phyloP scores from a whole-genome alignment of 2,329 filamentous ascomycete species.

The Calonectria leucothoes region DNA sequence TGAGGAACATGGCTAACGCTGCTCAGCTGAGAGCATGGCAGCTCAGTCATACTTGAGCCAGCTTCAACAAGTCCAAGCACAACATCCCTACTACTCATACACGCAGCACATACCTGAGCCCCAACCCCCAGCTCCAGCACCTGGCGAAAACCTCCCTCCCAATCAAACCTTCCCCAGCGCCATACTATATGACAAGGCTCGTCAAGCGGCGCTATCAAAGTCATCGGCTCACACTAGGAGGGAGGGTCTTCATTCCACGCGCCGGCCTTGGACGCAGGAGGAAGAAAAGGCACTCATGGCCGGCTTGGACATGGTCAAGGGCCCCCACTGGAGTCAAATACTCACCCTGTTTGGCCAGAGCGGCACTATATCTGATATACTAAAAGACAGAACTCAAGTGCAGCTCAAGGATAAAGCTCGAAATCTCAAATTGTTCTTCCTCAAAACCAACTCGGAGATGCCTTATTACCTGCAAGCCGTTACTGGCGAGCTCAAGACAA shows the following conservation, averaged over 20 bases:
- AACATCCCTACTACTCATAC: constrained; percentile 50
- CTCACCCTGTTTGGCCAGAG: constrained; percentile 84
- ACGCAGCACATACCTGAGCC: constrained; percentile 51
- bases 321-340: constrained; percentile 94
- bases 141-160: constrained; percentile 60
- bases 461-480: constrained; percentile 89
- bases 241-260: constrained; percentile 69
- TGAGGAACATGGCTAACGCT: constrained; percentile 8
- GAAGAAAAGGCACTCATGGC: constrained; percentile 93
- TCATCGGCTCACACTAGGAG: constrained; percentile 65
- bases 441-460: constrained; percentile 92
- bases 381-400: constrained; percentile 91
- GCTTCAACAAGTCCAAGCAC: constrained; percentile 52
- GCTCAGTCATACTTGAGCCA: constrained; percentile 53
- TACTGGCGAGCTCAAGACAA: constrained; percentile 88
- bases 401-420: constrained; percentile 93
- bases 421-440: constrained; percentile 90
- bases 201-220: constrained; percentile 69
- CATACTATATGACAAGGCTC: constrained; percentile 67
- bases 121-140: constrained; percentile 42
- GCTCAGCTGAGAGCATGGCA: constrained; percentile 46
- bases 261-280: constrained; percentile 87
- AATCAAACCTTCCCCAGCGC: constrained; percentile 68
- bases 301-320: constrained; percentile 88
- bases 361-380: constrained; percentile 82